Percentiles rank a stretch among this genome's conserved stretches.
Conservation (phyloP, 257 asterid species). For the Lavandula angustifolia region DNA sequence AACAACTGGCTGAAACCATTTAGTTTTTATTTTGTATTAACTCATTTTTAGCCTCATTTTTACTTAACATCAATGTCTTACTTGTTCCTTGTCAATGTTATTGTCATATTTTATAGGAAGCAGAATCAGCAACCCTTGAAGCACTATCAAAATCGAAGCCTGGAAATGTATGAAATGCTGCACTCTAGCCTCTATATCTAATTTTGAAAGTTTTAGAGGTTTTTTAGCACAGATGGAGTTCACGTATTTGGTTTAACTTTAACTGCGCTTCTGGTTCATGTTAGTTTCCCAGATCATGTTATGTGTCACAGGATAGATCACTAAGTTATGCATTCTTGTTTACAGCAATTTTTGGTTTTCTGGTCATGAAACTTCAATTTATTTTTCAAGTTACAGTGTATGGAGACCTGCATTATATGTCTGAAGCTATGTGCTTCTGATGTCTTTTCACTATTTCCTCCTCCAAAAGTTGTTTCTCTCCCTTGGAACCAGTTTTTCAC, state of each 20-base stretch:
- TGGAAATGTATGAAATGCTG: constrained; percentile 67
- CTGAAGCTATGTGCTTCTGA: constrained; percentile 24
- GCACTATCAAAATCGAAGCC: constrained; percentile 84
- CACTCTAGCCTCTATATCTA: constrained; percentile 18
- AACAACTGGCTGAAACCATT: constrained; percentile 22
- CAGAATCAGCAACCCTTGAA: constrained; percentile 95
- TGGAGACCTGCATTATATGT: constrained; percentile 5
- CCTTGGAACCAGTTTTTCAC: not conserved
- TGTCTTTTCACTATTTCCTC: constrained; percentile 12
- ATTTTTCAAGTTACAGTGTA: constrained; percentile 17
- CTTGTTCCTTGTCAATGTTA: constrained; percentile 15
- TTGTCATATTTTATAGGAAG: constrained; percentile 61
- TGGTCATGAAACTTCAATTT: constrained; percentile 3
- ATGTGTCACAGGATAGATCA: constrained; percentile 10
- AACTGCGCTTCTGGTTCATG: constrained; percentile 20
- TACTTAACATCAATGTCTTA: constrained; percentile 9
- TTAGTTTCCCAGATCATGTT: constrained; percentile 21
- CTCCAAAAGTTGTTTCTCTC: constrained; percentile 6
- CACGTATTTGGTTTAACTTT: constrained; percentile 27
- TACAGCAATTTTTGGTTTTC: constrained; percentile 22
- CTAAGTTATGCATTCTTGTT: not conserved
- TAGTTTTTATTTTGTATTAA: constrained; percentile 21
- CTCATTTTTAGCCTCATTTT: constrained; percentile 8
- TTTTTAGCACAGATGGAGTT: constrained; percentile 16
- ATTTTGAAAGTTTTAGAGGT: constrained; percentile 4